Percentiles rank a stretch among this genome's conserved stretches.
Conservation (phyloP, 202 grass and related monocot genomes). For the Digitaria exilis region DNA sequence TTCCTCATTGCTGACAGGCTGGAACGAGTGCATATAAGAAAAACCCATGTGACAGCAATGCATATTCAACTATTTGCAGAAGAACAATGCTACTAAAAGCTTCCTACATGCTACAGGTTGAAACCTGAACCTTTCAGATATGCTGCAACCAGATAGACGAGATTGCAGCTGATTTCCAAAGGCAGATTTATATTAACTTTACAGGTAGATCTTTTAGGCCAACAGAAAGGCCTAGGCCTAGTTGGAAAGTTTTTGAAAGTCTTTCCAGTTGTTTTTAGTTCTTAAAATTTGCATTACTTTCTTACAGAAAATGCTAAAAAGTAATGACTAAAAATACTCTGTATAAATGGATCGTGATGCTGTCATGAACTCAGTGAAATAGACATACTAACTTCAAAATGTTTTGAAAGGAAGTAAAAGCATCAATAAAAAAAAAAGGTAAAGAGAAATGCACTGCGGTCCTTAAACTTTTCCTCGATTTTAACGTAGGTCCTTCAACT, state of each 20-base stretch:
- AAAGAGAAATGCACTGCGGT: background rate
- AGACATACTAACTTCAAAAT: constrained; percentile 16
- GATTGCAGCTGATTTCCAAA: background rate
- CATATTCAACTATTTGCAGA: background rate
- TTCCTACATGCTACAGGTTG: background rate
- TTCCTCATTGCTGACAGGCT: constrained; percentile 97
- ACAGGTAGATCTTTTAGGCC: background rate
- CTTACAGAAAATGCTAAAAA: too few species aligned
- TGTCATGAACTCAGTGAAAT: background rate
- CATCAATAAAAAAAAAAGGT: constrained; percentile 3
- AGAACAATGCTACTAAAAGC: constrained; percentile 4
- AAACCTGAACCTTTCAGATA: background rate
- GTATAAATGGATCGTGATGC: background rate
- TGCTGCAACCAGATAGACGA: background rate
- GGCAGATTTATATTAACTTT: constrained; percentile 1
- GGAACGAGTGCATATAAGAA: constrained; percentile 27
- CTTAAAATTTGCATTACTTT: background rate
- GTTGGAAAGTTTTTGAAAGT: background rate
- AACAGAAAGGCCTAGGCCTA: background rate
- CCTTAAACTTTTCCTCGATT: background rate
- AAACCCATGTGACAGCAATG: background rate
- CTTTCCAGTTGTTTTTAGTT: constrained; percentile 2
- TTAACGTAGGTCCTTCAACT: background rate
- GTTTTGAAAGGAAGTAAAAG: background rate
- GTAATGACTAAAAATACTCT: background rate